Base-by-base conservation (phyloP, 345 rosid species). In the Citrus medica region DNA sequence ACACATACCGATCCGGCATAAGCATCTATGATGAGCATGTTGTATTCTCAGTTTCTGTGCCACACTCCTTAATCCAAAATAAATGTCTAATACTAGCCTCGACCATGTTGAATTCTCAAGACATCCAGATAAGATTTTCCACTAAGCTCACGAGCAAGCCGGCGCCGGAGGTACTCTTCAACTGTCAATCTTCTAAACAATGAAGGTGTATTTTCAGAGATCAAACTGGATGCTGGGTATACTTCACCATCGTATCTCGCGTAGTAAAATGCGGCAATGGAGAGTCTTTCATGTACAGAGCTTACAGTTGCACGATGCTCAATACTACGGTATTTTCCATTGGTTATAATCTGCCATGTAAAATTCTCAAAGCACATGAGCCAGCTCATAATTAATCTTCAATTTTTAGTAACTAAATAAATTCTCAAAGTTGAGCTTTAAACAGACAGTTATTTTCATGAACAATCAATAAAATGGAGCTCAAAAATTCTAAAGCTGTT, bases 51-150 rank as follows among this genome's bases (percentile, higher is more conserved):
- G 46, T 2, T 40, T 40, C 0, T 40, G 13, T 40, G 46, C 48
- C 48, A 42, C 16, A 12, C 48, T 42, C 14, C 48, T 2, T 10
- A 42, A 42, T 42, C 48, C 48, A 42, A 42, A 42, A 12, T 42
- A 42, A 42, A 42, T 0, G 0, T 10, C 0, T 42, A 42, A 42
- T 42, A 42, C 48, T 42, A 42, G 4, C 25, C 35, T 65, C 35
- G 16, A 25, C 22, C 66, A 3, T 33, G 46, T 25, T 64, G 61
- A 16, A 76, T 80, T 61, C 85, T 78, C 82, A 88, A 56, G 28
- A 21, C 40, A 72, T 90, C 89, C 67, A 88, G 86, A 28, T 82
- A 81, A 38, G 86, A 77, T 78, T 83, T 88, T 0, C 82, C 86
- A 9, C 62, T 46, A 56, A 87, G 91, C 77, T 88, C 76, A 17